Base-by-base conservation (phyloP, 2,329 filamentous ascomycete genomes). In the Calonectria pteridis region DNA sequence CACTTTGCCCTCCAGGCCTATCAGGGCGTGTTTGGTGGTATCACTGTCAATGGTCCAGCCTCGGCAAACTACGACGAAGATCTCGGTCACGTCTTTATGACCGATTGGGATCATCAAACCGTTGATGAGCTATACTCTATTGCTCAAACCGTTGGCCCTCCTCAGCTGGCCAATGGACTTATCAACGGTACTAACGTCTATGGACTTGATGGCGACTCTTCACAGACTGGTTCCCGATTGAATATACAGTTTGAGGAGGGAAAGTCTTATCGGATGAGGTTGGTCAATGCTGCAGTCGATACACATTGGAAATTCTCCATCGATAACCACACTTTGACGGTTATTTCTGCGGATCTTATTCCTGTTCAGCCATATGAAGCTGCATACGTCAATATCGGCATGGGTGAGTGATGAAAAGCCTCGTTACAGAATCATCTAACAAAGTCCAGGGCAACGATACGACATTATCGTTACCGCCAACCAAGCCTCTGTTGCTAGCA, bases 261-360 rank as follows among this genome's bases (percentile, higher is more conserved):
- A 31, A 84, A 84, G 50, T 85, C 83, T 6, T 87, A 89, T 74
- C 84, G 85, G 35, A 68, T 90, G 26, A 82, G 88, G 6, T 78
- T 90, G 7, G 82, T 89, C 75, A 89, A 89, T 78, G 83, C 80
- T 9, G 86, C 85, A 40, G 78, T 85, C 31, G 86, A 87, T 53
- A 83, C 81, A 1, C 82, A 83, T 73, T 78, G 85, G 80, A 84
- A 85, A 74, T 89, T 90, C 77, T 84, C 83, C 31, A 89, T 90
- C 72, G 88, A 90, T 79, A 86, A 88, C 55, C 91, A 93, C 80
- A 86, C 79, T 0, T 80, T 93, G 75, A 88, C 85, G 0, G 90
- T 93, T 40, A 90, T 93, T 55, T 85, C 87, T 1, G 84, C 82
- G 18, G 91, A 92, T 75, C 82, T 92, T 9, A 88, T 92, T 0